phyloP scores from a whole-genome alignment of 2,329 filamentous ascomycete species.

The Pseudogymnoascus sp. region DNA sequence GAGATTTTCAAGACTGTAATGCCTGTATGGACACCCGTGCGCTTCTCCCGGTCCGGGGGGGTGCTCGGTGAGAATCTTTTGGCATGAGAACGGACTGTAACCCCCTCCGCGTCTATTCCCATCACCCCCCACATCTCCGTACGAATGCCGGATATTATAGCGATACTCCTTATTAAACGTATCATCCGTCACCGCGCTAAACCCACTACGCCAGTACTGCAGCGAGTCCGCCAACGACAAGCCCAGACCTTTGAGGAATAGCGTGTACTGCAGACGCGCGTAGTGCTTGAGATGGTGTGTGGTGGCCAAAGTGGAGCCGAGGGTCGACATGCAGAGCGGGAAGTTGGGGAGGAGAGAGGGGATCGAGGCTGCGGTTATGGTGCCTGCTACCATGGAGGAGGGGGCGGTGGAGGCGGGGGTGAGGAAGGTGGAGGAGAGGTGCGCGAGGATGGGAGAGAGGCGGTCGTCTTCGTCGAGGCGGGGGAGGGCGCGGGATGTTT shows the following conservation, averaged over 20 bases:
- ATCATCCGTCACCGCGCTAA: constrained; percentile 84
- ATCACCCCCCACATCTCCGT: constrained; percentile 93
- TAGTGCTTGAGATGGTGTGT: constrained; percentile 91
- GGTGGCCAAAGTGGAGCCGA: constrained; percentile 78
- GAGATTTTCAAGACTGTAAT: constrained; percentile 85
- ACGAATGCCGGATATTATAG: constrained; percentile 92
- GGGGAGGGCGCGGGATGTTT: constrained; percentile 84
- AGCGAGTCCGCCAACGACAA: constrained; percentile 86
- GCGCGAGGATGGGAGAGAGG: constrained; percentile 64
- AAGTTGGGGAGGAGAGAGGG: constrained; percentile 76
- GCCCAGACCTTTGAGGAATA: constrained; percentile 95
- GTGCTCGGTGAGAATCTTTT: constrained; percentile 88
- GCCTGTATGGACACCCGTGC: constrained; percentile 94
- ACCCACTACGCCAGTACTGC: constrained; percentile 81
- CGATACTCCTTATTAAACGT: constrained; percentile 96
- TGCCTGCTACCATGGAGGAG: constrained; percentile 54
- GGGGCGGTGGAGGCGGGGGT: constrained; percentile 81
- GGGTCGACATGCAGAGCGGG: constrained; percentile 87
- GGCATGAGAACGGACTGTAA: constrained; percentile 87
- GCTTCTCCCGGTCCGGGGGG: constrained; percentile 79
- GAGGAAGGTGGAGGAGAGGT: constrained; percentile 93
- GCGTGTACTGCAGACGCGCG: constrained; percentile 85
- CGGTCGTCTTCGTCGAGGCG: constrained; percentile 89
- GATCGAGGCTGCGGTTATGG: constrained; percentile 69
- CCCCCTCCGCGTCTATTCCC: constrained; percentile 77